Conservation (phyloP, 2,329 filamentous ascomycete genomes). For the Nemania bipapillata region DNA sequence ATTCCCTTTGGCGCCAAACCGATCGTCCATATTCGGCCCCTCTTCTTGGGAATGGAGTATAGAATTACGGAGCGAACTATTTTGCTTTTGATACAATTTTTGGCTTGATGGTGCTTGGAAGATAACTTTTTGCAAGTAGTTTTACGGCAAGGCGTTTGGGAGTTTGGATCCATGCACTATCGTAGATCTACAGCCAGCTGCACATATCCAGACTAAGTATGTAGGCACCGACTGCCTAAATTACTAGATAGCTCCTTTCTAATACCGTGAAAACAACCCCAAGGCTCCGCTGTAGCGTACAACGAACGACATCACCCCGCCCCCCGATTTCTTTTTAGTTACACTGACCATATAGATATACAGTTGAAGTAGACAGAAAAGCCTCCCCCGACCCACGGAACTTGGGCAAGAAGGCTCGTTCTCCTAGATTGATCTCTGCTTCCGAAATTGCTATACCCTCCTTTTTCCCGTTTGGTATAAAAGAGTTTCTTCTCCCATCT, state of each 20-base stretch:
- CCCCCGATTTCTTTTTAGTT: not conserved
- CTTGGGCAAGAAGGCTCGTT: not conserved
- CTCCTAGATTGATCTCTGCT: not conserved
- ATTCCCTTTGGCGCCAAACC: conserved; percentile 11
- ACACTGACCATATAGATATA: not conserved
- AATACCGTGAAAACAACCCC: not conserved
- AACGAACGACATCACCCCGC: not conserved
- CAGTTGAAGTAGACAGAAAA: not conserved
- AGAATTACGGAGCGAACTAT: no score
- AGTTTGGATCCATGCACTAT: no score
- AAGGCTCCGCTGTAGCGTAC: not conserved
- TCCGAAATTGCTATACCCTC: not conserved
- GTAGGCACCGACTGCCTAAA: no score
- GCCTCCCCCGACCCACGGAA: not conserved
- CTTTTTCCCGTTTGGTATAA: not conserved
- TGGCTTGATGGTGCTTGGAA: no score
- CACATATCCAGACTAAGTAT: no score
- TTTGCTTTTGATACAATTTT: no score
- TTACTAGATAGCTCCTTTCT: not conserved
- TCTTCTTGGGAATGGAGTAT: no score
- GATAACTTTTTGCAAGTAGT: no score
- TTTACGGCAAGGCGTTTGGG: no score
- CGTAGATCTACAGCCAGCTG: no score
- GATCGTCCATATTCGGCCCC: no score
- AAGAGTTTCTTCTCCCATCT: not conserved